Conservation (phyloP, 352 stramenopile species). For the Phytopythium aichiense region DNA sequence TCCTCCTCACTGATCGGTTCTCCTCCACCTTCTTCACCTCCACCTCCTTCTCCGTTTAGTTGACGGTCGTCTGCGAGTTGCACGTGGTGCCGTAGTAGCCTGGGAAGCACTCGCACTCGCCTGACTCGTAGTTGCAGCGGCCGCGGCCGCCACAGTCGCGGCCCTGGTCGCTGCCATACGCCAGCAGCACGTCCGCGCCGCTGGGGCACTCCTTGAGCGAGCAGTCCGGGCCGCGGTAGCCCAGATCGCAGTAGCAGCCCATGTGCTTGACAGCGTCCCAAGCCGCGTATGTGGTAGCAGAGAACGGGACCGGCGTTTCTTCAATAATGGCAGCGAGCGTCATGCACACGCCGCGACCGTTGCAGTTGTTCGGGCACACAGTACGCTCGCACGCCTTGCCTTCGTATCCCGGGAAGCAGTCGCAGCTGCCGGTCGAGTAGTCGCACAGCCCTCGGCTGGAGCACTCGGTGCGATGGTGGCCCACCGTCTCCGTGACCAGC, state of each 20-base stretch:
- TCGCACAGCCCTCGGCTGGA: constrained; percentile 93
- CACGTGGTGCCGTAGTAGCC: constrained; percentile 95
- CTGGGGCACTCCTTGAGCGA: constrained; percentile 95
- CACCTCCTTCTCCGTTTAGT: constrained; percentile 29
- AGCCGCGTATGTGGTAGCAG: constrained; percentile 43
- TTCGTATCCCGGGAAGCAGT: constrained; percentile 88
- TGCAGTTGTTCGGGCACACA: constrained; percentile 95
- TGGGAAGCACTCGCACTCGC: constrained; percentile 93
- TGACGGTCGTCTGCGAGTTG: constrained; percentile 75
- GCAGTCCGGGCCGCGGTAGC: constrained; percentile 94
- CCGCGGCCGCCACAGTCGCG: constrained; percentile 91
- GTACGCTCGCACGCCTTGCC: constrained; percentile 90
- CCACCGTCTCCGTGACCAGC: constrained; percentile 5
- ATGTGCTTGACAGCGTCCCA: constrained; percentile 94
- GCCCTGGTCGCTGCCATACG: constrained; percentile 70
- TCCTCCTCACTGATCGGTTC: background rate
- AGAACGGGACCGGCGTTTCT: constrained; percentile 8
- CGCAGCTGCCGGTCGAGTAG: constrained; percentile 85
- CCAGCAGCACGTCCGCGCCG: constrained; percentile 85
- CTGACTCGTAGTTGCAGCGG: constrained; percentile 93
- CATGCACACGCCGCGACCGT: constrained; percentile 90
- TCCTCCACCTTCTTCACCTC: background rate
- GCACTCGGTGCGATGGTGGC: constrained; percentile 87
- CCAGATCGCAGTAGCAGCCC: constrained; percentile 93
- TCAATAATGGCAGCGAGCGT: constrained; percentile 84